These are phyloP conservation scores for Boletus fagicola DNA, from an alignment of 768 basidiomycete genomes.

Conservation along the genomic window DNA sequence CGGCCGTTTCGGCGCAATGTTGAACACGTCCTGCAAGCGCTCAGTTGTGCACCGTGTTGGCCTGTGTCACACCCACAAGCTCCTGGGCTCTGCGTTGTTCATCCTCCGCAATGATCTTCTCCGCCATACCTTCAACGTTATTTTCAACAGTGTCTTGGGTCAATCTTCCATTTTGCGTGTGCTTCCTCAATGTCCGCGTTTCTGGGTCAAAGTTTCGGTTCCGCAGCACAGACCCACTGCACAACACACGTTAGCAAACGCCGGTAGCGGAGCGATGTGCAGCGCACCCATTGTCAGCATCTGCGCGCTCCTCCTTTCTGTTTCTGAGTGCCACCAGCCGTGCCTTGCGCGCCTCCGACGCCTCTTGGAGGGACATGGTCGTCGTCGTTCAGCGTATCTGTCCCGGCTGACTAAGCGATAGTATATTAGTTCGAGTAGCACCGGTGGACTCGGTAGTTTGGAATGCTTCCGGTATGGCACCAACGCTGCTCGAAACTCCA, in stretches of 20 bases:
- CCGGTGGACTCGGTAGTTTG: neutral
- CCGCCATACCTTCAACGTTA: slow-evolving; percentile 78
- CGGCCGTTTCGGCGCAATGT: slow-evolving; percentile 94
- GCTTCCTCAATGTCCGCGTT: slow-evolving; percentile 75
- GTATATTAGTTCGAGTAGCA: neutral
- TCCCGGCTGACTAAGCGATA: slow-evolving; percentile 34
- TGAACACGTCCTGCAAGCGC: slow-evolving; percentile 76
- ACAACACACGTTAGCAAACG: slow-evolving; percentile 15
- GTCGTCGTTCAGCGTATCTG: neutral
- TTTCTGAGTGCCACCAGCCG: slow-evolving; percentile 75
- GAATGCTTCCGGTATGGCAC: slow-evolving; percentile 35
- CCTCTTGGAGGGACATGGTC: slow-evolving; percentile 67
- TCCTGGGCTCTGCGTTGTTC: slow-evolving; percentile 83
- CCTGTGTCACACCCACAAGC: slow-evolving; percentile 53
- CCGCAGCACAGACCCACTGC: slow-evolving; percentile 53
- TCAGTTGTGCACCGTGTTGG: slow-evolving; percentile 16
- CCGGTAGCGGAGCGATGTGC: neutral
- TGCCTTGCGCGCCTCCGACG: slow-evolving; percentile 77
- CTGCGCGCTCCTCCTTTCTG: slow-evolving; percentile 60
- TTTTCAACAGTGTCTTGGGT: slow-evolving; percentile 87
- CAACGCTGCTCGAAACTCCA: slow-evolving; percentile 13
- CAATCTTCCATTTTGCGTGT: slow-evolving; percentile 51
- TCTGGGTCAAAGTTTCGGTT: slow-evolving; percentile 89
- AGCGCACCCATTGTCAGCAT: slow-evolving; percentile 42
- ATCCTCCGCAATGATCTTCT: slow-evolving; percentile 83